A percentile compares a stretch with the other conserved stretches of the same genome.
Evolutionary conservation across 495 filamentous ascomycete species (phyloP).

Genomic region (Penicillium fimorum): DNA sequence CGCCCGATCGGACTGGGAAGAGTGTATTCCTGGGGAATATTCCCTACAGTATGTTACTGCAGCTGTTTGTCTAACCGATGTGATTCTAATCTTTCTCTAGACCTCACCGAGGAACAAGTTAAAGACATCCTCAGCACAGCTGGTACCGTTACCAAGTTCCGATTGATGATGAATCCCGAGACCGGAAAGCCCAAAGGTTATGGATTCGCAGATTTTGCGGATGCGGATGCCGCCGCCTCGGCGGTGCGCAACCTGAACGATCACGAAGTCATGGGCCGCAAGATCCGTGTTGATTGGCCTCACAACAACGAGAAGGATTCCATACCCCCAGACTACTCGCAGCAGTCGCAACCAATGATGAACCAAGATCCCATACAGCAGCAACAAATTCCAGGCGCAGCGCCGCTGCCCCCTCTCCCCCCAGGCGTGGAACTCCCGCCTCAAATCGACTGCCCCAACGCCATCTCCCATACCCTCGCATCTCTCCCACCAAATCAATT

Average conservation of each 20-base stretch:
- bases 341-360: slow-evolving; percentile 29
- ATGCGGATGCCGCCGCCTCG: slow-evolving; percentile 86
- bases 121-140: slow-evolving; percentile 83
- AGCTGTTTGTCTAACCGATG: slow-evolving; percentile 5
- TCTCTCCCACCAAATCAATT: slow-evolving; percentile 85
- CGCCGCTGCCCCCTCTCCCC: slow-evolving; percentile 72
- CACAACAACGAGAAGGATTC: slow-evolving; percentile 85
- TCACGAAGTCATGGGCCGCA: slow-evolving; percentile 92
- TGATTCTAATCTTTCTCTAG: slow-evolving; percentile 41
- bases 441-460: slow-evolving; percentile 78
- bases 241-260: slow-evolving; percentile 96
- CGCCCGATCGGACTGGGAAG: slow-evolving; percentile 56
- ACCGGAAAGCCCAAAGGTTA: slow-evolving; percentile 95
- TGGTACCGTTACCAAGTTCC: slow-evolving; percentile 87
- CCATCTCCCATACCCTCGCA: slow-evolving; percentile 84
- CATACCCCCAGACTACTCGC: slow-evolving; percentile 51
- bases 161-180: slow-evolving; percentile 92
- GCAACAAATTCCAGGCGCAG: slow-evolving; percentile 31
- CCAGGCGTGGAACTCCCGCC: slow-evolving; percentile 79
- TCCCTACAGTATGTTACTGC: slow-evolving; percentile 52
- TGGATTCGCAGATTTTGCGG: slow-evolving; percentile 91
- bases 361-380: slow-evolving; percentile 25
- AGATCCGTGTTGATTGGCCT: slow-evolving; percentile 90
- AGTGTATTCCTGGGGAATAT: slow-evolving; percentile 86
- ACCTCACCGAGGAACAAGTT: slow-evolving; percentile 92